Evolutionary conservation across 148 eudicot species (phyloP).

Genomic region (Arbutus unedo): DNA sequence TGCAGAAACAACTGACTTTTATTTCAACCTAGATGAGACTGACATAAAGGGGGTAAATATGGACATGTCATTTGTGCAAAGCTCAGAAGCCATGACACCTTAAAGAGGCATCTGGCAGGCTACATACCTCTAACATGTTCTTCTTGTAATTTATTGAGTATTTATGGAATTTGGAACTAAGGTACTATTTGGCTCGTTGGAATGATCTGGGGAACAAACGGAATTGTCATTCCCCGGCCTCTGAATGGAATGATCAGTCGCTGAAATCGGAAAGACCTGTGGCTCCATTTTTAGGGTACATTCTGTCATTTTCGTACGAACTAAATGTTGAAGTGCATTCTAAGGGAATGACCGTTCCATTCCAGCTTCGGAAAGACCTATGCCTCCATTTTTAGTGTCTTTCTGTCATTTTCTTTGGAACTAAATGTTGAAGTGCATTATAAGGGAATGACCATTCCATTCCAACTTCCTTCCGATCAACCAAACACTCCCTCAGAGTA

Average conservation of each 20-base stretch:
- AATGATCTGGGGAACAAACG: background rate
- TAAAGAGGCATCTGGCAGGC: background rate
- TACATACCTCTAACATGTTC: conserved; percentile 7
- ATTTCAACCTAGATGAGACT: background rate
- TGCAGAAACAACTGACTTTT: conserved; percentile 35
- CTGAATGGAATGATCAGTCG: background rate
- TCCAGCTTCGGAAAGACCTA: background rate
- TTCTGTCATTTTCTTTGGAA: background rate
- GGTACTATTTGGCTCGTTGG: background rate
- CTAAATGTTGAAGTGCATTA: background rate
- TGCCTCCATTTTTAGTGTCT: background rate
- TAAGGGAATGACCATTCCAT: background rate
- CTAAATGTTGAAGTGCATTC: background rate
- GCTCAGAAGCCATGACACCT: background rate
- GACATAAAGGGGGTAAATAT: background rate
- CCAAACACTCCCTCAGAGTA: background rate
- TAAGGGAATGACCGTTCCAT: background rate
- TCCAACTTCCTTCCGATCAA: background rate
- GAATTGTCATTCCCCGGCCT: background rate
- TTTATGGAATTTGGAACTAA: background rate
- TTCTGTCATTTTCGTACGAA: background rate
- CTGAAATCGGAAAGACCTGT: background rate
- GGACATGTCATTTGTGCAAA: background rate
- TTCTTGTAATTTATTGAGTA: background rate
- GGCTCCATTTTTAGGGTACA: background rate